Evolutionary conservation across 768 basidiomycete genomes (phyloP).

Genomic region (Leccinum boreale): DNA sequence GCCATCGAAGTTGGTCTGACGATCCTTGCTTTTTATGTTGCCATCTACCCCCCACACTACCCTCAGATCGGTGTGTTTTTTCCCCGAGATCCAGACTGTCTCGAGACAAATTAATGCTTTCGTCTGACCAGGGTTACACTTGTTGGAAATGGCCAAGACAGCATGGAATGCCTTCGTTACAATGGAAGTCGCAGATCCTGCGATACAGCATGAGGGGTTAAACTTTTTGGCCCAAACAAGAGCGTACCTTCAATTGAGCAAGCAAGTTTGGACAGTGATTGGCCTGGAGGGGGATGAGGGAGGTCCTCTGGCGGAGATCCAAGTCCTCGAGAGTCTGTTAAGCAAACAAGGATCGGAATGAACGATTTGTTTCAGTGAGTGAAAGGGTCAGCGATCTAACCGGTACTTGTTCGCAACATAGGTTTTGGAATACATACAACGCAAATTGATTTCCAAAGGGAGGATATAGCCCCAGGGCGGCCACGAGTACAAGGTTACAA

Average conservation of each 20-base stretch:
- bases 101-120: background rate
- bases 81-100: background rate
- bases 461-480: background rate
- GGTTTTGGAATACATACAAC: background rate
- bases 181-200: slow-evolving; percentile 17
- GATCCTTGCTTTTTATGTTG: slow-evolving; percentile 60
- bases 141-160: slow-evolving; percentile 73
- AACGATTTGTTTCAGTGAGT: background rate
- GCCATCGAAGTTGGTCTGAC: slow-evolving; percentile 56
- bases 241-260: slow-evolving; percentile 40
- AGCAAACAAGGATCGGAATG: slow-evolving; percentile 1
- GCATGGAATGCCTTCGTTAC: slow-evolving; percentile 63
- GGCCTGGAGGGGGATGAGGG: slow-evolving; percentile 62
- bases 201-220: slow-evolving; percentile 7
- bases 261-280: slow-evolving; percentile 42
- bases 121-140: slow-evolving; percentile 58
- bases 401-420: background rate
- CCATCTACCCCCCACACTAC: slow-evolving; percentile 74
- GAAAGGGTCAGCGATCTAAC: background rate
- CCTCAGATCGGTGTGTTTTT: slow-evolving; percentile 69
- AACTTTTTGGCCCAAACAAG: slow-evolving; percentile 29
- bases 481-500: background rate
- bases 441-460: background rate
- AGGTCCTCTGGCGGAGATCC: slow-evolving; percentile 57
- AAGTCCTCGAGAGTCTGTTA: slow-evolving; percentile 42